A percentile compares a stretch with the other conserved stretches of the same genome.
These are phyloP conservation scores for Auricularia heimuer DNA, from an alignment of 768 basidiomycete genomes.

Conservation along the genomic window DNA sequence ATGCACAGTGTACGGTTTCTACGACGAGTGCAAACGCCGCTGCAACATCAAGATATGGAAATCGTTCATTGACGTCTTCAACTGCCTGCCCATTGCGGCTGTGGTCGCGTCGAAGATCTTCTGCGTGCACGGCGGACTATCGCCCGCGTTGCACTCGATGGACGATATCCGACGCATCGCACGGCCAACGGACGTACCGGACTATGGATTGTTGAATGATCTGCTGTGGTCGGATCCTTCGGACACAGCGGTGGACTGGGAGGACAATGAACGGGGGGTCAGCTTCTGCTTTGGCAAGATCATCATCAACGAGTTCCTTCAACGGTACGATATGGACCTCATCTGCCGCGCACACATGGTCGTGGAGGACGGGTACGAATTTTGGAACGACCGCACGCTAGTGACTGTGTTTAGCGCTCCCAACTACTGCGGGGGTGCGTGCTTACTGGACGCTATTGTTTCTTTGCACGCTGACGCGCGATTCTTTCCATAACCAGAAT, in stretches of 20 bases:
- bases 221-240: constrained; percentile 97
- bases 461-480: constrained; percentile 13
- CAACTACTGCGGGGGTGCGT: constrained; percentile 89
- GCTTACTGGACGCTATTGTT: constrained; percentile 5
- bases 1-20: constrained; percentile 88
- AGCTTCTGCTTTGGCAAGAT: constrained; percentile 98
- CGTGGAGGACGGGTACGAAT: constrained; percentile 98
- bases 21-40: constrained; percentile 98
- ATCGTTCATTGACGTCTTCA: constrained; percentile 99
- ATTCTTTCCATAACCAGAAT: constrained; percentile 41
- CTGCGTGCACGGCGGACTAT: constrained; percentile 95
- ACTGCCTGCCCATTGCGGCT: constrained; percentile 95
- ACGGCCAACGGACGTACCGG: constrained; percentile 95
- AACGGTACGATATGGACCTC: constrained; percentile 95
- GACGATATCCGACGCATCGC: constrained; percentile 98
- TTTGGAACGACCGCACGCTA: constrained; percentile 97
- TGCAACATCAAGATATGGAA: constrained; percentile 99
- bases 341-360: constrained; percentile 99
- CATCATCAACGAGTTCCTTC: constrained; percentile 92
- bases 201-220: constrained; percentile 95
- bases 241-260: constrained; percentile 97
- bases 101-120: constrained; percentile 99
- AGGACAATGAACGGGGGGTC: constrained; percentile 97
- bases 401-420: constrained; percentile 99
- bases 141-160: constrained; percentile 89